A percentile compares a stretch with the other conserved stretches of the same genome.
These are phyloP conservation scores for Schoenoplectus tabernaemontani DNA, from an alignment of 202 grass and related monocot genomes.

Conservation along the genomic window DNA sequence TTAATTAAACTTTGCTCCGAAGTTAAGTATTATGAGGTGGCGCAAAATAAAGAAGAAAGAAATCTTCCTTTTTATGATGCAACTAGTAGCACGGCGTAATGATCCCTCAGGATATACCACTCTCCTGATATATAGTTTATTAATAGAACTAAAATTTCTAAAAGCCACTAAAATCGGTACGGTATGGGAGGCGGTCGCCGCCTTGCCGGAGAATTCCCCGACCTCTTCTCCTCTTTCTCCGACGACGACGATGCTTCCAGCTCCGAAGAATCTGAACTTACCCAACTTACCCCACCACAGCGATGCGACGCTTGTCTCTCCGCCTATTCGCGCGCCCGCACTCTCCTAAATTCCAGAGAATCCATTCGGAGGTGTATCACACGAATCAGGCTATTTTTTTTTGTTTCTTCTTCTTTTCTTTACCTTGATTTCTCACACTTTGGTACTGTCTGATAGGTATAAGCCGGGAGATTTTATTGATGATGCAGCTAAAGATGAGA, in stretches of 20 bases:
- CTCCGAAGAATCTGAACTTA: neutral
- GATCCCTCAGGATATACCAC: no score
- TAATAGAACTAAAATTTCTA: no score
- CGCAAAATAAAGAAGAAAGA: no score
- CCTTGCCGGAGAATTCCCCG: neutral
- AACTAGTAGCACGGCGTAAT: no score
- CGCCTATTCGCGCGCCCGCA: neutral
- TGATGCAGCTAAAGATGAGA: conserved; percentile 29
- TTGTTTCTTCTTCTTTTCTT: neutral
- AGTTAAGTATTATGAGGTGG: no score
- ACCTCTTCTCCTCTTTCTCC: neutral
- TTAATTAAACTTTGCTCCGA: no score
- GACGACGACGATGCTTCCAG: neutral
- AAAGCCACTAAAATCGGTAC: neutral
- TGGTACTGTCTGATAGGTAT: conserved; percentile 32
- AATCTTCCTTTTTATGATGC: no score
- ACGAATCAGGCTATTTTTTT: neutral
- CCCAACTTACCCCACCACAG: neutral
- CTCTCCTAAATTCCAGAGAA: conserved; percentile 18
- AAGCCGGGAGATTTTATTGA: conserved; percentile 60
- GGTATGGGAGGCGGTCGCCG: conserved; percentile 14
- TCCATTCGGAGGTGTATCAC: conserved; percentile 10
- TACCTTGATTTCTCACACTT: neutral
- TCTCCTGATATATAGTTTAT: no score
- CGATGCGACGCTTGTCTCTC: neutral